Base-by-base conservation (phyloP, 2,329 filamentous ascomycete species). In the Leptosphaerulina australis region DNA sequence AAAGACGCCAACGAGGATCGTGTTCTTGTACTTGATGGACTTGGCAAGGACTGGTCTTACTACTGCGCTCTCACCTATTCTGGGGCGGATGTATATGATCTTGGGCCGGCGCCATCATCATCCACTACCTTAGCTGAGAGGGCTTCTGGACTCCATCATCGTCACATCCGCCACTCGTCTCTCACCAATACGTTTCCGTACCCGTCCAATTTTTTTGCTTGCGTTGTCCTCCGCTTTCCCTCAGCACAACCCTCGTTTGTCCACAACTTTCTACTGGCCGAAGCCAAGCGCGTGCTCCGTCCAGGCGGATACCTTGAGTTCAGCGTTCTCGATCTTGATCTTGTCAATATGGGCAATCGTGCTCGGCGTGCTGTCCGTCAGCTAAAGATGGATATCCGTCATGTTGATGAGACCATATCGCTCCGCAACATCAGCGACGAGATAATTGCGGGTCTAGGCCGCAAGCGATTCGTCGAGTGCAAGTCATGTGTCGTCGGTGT, bases 21-120 rank as follows among this genome's bases (percentile, higher is more conserved):
- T 77, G 84, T 94, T 20, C 79, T 94, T 3, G 87, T 94, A 14
- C 81, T 94, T 48, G 90, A 94, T 73, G 90, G 90, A 4, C 84
- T 94, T 22, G 90, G 90, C n/a, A 92, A 91, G 64, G 90, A 94
- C 66, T 94, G 90, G 90, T 92, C 89, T 0, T 92, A 90, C 69
- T 93, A 91, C 61, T 88, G 88, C 15, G 88, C 90, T 5, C 84
- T 92, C 66, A 91, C 88, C 1, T 93, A 93, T 58, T 87, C 88
- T 0, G 79, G 80, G 0, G 87, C 87, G 0, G 87, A 84, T 2
- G 87, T 94, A 55, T 93, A 90, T 76, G 91, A 92, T 66, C 79
- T 93, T 18, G 74, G 74, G 3, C 66, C 71, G 31, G 62, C 64
- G 20, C 54, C 64, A 31, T 65, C 64, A 31, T 65, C 66, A 3